Base-by-base conservation (phyloP, 148 eudicot species). In the Beta vulgaris region DNA sequence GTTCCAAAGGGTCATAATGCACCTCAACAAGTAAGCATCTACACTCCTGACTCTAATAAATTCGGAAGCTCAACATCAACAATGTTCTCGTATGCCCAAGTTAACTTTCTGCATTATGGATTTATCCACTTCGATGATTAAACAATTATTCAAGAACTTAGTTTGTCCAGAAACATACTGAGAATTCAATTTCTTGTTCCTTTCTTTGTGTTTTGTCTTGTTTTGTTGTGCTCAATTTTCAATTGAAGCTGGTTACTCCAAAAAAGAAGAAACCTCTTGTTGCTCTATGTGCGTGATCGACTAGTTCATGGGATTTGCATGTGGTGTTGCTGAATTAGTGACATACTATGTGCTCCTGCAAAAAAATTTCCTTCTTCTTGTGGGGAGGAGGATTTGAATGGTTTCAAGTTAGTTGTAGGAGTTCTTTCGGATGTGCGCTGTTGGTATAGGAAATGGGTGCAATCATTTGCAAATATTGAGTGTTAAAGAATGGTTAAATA, bases 1-100 rank as follows among this genome's bases (percentile, higher is more conserved):
- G 85, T 88, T 68, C 98, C 98, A 66, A 75, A 86, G 68, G 98
- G 98, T 68, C 78, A 88, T 43, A 95, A 95, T 82, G 90, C 96
- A 13, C 97, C 98, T 28, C 96, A 95, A 81, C 98, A 95, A 77
- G 98, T 90, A 87, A 84, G 85, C 42, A 54, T 72, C 80, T 40
- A 61, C 12, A 31, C 49, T 71, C 58, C 39, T 51, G 71, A 34
- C 48, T 72, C 26, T 21, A 39, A 35, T 18, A 44, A 26, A 19
- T 2, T 42, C 6, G 55, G 42, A 57, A 39, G 55, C 5, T 2
- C 39, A 31, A 68, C 28, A 18, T 46, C 21, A 39, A 18, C 53
- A 36, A 21, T 29, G 25, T 13, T 62, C 29, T 40, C 21, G 10
- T 42, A n/a, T 57, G 19, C 49, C 2, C 10, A 15, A 10, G 29